Evolutionary conservation across 257 asterid genomes (phyloP), one percentile per base, ranked within the genome.

Genomic region (Nicotiana attenuata): DNA sequence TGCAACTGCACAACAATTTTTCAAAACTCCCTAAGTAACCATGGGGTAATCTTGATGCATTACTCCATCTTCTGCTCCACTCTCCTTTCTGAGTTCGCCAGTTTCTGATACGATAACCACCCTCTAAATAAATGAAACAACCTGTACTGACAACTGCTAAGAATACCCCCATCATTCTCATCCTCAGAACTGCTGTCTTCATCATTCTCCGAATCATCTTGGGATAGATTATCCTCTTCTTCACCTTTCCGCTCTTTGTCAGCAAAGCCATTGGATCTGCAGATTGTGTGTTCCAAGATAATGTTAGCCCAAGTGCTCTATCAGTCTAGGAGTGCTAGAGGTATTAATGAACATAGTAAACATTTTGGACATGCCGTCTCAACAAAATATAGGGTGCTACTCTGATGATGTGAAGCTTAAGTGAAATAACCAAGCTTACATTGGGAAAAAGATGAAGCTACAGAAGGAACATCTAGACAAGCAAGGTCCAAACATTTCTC

Each of bases 21-120:
- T 83, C 84, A 57, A 82, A 83, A 90, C 91, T 82, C 84, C 87
- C 91, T 7, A 75, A 47, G 82, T 76, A 50, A 69, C 80, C 81
- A 85, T 35, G 26, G 24, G 87, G 61, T 53, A 80, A 82, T 66
- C 82, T 88, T 2, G 91, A 69, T 19, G 86, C 78, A 71, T 83
- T 80, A 55, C 84, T 82, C 38, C 1, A 33, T 22, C 60, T 82
- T 84, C 78, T 84, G 86, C 56, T 88, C 86, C 10, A 53, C 45
- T 60, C 61, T 77, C 77, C 45, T 79, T 63, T 86, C 86, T 55
- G 92, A 68, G 84, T 80, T 69, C 8, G 83, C 68, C 83, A 91
- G 56, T 87, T 86, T 93, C 41, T 82, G 88, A 76, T 90, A 89
- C 4, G 92, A 85, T 87, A 90, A 88, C 91, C 91, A 89, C 57